Evolutionary conservation across 805 yeast species (phyloP), one percentile per base, ranked within the genome.

Genomic region (Maudiozyma serrabonitensis): DNA sequence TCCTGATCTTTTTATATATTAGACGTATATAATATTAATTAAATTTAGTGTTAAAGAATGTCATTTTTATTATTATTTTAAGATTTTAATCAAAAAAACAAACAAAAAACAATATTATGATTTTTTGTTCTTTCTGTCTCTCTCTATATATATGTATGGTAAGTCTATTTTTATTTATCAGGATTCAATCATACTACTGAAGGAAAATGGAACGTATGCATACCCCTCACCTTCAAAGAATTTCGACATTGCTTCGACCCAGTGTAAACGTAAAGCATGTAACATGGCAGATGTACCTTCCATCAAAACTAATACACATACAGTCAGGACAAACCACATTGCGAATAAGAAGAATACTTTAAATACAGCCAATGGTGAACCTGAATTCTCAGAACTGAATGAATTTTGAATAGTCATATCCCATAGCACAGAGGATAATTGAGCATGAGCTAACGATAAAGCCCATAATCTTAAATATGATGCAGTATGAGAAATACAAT

Each of bases 241-340:
- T 73, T 93, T 93, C 54, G 96, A 88, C 99, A 93, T 93, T 26
- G 96, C 84, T 72, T 93, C 99, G 54, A 93, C 99, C 99, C 99
- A 93, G 68, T 93, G 99, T 63, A 93, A 78, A 75, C 99, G 87
- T 63, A 93, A 77, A n/a, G 97, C 85, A 70, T 93, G 99, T 63
- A 93, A 78, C 99, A 93, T 93, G 35, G 99, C 99, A 25, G 97
- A 88, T 0, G 99, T 93, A 51, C 99, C 99, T 70, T 93, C 99
- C 99, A 93, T 93, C 47, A 86, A 73, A 13, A 93, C 98, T 62
- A 93, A 75, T 58, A 93, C 88, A 61, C 87, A 84, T 25, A 90
- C 91, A 0, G 99, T 91, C 53, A 93, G 73, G 3, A 79, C 79
- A 66, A 93, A 89, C 99, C 99, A 93, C 84, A 93, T 81, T 21